These are phyloP conservation scores for Fusarium sp. DNA, from an alignment of 2,329 filamentous ascomycete genomes.

Conservation along the genomic window DNA sequence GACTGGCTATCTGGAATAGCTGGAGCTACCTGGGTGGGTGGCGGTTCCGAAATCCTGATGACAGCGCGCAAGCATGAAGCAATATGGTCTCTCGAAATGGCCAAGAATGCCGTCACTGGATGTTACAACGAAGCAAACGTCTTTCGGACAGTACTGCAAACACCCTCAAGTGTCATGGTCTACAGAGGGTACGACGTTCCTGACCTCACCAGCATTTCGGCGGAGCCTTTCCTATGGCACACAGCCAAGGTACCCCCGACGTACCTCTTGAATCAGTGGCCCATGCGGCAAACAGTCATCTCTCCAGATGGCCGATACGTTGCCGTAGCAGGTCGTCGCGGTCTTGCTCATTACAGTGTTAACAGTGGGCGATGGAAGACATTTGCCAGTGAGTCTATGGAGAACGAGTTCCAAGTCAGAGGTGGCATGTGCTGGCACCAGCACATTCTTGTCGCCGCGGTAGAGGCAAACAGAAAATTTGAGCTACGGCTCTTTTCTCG, in stretches of 20 bases:
- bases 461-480: constrained; percentile 85
- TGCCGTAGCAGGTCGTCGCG: constrained; percentile 92
- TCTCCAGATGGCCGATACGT: constrained; percentile 94
- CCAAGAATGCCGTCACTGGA: constrained; percentile 89
- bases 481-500: constrained; percentile 94
- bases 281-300: constrained; percentile 85
- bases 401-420: constrained; percentile 91
- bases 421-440: constrained; percentile 99
- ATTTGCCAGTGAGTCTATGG: constrained; percentile 81
- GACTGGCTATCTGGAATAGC: constrained; percentile 84
- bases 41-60: constrained; percentile 86
- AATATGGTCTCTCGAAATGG: constrained; percentile 90
- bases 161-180: constrained; percentile 86
- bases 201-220: constrained; percentile 90
- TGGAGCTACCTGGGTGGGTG: constrained; percentile 86
- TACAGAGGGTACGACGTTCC: constrained; percentile 94
- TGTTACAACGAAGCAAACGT: constrained; percentile 94
- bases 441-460: constrained; percentile 90
- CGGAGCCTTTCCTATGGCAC: constrained; percentile 95
- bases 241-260: constrained; percentile 84
- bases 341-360: constrained; percentile 94
- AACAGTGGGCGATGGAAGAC: constrained; percentile 96
- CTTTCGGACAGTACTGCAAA: constrained; percentile 88
- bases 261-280: constrained; percentile 94
- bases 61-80: constrained; percentile 77